Evolutionary conservation across 2,329 filamentous ascomycete genomes (phyloP).

Genomic region (Alternaria gaisen): DNA sequence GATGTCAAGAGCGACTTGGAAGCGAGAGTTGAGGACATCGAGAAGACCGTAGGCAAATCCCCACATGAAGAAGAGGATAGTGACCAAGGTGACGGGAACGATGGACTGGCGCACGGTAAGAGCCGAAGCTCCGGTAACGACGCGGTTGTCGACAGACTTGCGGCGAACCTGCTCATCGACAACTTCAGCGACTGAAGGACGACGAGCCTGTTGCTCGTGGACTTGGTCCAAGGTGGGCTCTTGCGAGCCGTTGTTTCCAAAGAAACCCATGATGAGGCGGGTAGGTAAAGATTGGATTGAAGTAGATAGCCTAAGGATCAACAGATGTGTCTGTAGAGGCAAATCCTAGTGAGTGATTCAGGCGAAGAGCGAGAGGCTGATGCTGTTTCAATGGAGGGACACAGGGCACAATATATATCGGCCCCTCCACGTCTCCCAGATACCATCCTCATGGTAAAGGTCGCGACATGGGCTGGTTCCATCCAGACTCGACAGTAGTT

Average conservation of each 20-base stretch:
- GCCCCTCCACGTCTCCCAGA: slow-evolving; percentile 7
- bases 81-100: slow-evolving; percentile 59
- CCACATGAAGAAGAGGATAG: slow-evolving; percentile 63
- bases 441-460: slow-evolving; percentile 15
- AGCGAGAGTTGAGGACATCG: slow-evolving; percentile 57
- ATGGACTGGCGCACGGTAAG: slow-evolving; percentile 58
- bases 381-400: slow-evolving; percentile 21
- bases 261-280: slow-evolving; percentile 33
- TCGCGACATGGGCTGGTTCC: slow-evolving; percentile 30
- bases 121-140: slow-evolving; percentile 49
- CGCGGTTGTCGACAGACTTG: slow-evolving; percentile 47
- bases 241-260: slow-evolving; percentile 36
- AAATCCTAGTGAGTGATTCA: slow-evolving; percentile 19
- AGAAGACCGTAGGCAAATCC: slow-evolving; percentile 58
- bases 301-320: slow-evolving; percentile 6
- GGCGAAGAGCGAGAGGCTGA: slow-evolving; percentile 32
- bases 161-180: slow-evolving; percentile 43
- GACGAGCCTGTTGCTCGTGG: slow-evolving; percentile 48
- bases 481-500: slow-evolving; percentile 32
- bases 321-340: slow-evolving; percentile 8
- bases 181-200: slow-evolving; percentile 47
- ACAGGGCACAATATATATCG: slow-evolving; percentile 31
- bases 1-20: slow-evolving; percentile 54
- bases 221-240: slow-evolving; percentile 49
- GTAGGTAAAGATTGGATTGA: background rate